Base-by-base conservation (phyloP, 768 basidiomycete genomes). In the Coprinellus micaceus region DNA sequence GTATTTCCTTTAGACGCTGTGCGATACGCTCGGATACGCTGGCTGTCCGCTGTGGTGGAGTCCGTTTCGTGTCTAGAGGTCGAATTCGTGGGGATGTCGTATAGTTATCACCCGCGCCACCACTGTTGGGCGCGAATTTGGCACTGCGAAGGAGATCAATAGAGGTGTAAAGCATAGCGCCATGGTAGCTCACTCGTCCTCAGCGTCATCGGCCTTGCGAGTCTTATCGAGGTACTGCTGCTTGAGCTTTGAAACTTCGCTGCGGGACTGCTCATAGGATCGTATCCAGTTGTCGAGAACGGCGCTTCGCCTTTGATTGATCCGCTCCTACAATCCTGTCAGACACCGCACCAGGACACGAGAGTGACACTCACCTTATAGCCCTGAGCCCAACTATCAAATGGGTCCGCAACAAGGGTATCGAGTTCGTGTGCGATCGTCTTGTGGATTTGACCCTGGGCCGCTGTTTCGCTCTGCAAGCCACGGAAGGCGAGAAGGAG, bases 21-120 rank as follows among this genome's bases (percentile, higher is more conserved):
- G 88, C 77, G 62, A 97, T 92, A 51, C 93, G 86, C 67, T 96
- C 94, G 1, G 93, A 88, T 45, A 96, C 88, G 49, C 87, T 94
- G 15, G 84, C 79, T 17, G 88, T 84, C 19, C 90, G 81, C 52
- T 81, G 77, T 1, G 84, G 86, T 28, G 80, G 70, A 0, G 71
- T 64, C 17, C 83, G 82, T 52, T 65, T 70, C 53, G 77, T 73
- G 54, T 86, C 85, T 13, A 71, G 76, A 4, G 89, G 86, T 5
- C 76, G 74, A 10, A 85, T 67, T 53, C 82, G 81, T 10, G 92
- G 90, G 17, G 92, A 93, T n/a, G 77, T 80, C 1, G 93, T 94
- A 69, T 89, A 94, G 59, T 82, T 85, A 70, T 94, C n/a, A n/a
- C n/a, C 92, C 33, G 64, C 54, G n/a, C 79, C 79, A 45, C 73